phyloP scores from a whole-genome alignment of 371 early-diverging fungal genomes.

The Nematocida sp. region DNA sequence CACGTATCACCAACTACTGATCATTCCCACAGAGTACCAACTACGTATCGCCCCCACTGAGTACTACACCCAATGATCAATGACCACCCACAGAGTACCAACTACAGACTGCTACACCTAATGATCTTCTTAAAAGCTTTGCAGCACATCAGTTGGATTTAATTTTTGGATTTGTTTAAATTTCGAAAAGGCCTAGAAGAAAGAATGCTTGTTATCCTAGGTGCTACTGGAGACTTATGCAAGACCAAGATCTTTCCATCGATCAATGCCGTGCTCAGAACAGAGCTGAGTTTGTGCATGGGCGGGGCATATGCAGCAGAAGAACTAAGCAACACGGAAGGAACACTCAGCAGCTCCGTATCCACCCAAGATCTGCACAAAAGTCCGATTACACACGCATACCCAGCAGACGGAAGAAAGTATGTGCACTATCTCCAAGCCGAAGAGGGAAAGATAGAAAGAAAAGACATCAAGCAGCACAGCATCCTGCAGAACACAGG shows the following conservation, averaged over 20 bases:
- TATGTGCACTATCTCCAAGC: slow-evolving; percentile 5
- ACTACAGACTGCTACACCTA: too few relatives aligned
- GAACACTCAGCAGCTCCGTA: slow-evolving; percentile 39
- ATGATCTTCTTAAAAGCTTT: too few relatives aligned
- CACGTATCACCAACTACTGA: too few relatives aligned
- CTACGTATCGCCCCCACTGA: too few relatives aligned
- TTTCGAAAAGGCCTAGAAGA: too few relatives aligned
- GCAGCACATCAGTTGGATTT: background rate
- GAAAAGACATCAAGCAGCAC: slow-evolving; percentile 66
- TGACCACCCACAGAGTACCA: too few relatives aligned
- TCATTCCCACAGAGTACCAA: too few relatives aligned
- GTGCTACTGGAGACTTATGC: slow-evolving; percentile 65
- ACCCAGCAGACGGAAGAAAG: background rate
- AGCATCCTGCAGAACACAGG: slow-evolving; percentile 30
- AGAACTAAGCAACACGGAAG: slow-evolving; percentile 9
- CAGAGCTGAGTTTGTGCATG: background rate
- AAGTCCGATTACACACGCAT: slow-evolving; percentile 40
- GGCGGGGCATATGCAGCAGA: background rate
- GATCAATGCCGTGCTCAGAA: slow-evolving; percentile 64
- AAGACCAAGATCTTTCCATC: slow-evolving; percentile 88
- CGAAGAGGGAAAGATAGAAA: slow-evolving; percentile 68
- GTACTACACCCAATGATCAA: too few relatives aligned
- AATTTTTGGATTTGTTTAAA: too few relatives aligned
- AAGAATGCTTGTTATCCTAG: slow-evolving; percentile 60
- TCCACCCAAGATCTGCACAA: slow-evolving; percentile 9